These are phyloP conservation scores for Tylopilus sp. DNA, from an alignment of 768 basidiomycete genomes.

Conservation along the genomic window DNA sequence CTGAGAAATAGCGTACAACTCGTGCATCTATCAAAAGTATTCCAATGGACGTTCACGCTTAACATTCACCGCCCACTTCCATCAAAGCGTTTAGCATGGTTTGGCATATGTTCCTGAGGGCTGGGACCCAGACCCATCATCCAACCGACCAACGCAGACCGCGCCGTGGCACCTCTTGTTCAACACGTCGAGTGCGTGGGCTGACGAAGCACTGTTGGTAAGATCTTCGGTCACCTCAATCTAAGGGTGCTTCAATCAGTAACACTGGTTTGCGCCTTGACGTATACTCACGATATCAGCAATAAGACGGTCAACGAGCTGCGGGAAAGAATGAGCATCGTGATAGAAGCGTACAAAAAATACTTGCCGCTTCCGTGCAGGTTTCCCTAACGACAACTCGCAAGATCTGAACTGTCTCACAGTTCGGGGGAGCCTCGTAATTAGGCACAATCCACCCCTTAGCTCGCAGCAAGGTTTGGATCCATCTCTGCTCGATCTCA, in stretches of 20 bases:
- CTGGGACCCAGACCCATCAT: constrained; percentile 43
- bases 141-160: constrained; percentile 42
- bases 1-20: background rate
- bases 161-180: constrained; percentile 27
- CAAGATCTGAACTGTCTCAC: constrained; percentile 52
- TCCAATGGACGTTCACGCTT: background rate
- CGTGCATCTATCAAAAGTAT: background rate
- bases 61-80: background rate
- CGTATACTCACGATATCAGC: constrained; percentile 58
- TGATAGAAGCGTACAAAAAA: constrained; percentile 22
- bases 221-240: constrained; percentile 65
- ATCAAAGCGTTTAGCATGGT: constrained; percentile 44
- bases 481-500: constrained; percentile 54
- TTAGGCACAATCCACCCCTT: constrained; percentile 61
- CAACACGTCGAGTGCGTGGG: constrained; percentile 49
- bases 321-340: constrained; percentile 23
- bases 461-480: constrained; percentile 46
- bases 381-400: constrained; percentile 62
- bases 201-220: constrained; percentile 40
- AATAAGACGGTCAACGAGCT: constrained; percentile 64
- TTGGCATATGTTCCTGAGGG: constrained; percentile 66
- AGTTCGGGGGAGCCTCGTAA: constrained; percentile 53
- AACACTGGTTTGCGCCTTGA: background rate
- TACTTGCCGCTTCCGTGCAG: constrained; percentile 45
- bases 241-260: constrained; percentile 15